Evolutionary conservation across 2,329 filamentous ascomycete species (phyloP).

Genomic region (Blumeriella jaapii): DNA sequence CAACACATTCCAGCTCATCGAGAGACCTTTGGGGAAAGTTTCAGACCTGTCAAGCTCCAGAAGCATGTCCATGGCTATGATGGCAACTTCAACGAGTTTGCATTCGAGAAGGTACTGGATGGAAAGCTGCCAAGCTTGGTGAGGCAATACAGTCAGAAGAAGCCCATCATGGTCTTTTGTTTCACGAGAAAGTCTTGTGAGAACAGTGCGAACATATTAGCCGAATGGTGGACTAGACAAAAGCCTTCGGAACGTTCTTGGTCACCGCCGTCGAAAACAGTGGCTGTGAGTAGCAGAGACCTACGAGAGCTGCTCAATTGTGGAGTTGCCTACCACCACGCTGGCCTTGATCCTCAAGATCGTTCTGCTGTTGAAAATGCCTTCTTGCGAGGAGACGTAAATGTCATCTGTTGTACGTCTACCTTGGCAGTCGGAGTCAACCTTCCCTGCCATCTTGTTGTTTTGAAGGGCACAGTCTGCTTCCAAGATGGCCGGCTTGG

Average conservation of each 20-base stretch:
- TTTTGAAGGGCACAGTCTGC: constrained; percentile 67
- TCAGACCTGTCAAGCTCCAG: constrained; percentile 64
- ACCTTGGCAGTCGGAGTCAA: constrained; percentile 79
- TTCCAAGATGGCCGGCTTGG: constrained; percentile 49
- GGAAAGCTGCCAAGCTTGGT: constrained; percentile 55
- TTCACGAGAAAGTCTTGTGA: constrained; percentile 62
- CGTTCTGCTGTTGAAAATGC: constrained; percentile 53
- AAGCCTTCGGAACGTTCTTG: constrained; percentile 45
- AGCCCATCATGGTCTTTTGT: constrained; percentile 78
- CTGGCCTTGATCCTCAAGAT: constrained; percentile 56
- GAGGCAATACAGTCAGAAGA: constrained; percentile 51
- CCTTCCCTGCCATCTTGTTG: constrained; percentile 69
- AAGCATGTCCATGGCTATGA: constrained; percentile 69
- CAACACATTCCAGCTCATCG: constrained; percentile 51
- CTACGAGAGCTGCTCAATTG: constrained; percentile 38
- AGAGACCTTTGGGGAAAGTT: constrained; percentile 67
- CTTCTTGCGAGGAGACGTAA: constrained; percentile 61
- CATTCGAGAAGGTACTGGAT: constrained; percentile 61
- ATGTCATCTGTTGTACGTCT: constrained; percentile 76
- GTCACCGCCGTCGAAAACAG: constrained; percentile 41
- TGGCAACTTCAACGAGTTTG: constrained; percentile 54
- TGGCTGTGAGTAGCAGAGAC: constrained; percentile 46
- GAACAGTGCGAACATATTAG: constrained; percentile 54
- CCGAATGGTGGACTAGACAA: constrained; percentile 50
- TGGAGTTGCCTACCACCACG: constrained; percentile 76